Percentiles rank a stretch among this genome's conserved stretches.
phyloP scores from a whole-genome alignment of 257 asterid species.

The Ocimum tenuiflorum region DNA sequence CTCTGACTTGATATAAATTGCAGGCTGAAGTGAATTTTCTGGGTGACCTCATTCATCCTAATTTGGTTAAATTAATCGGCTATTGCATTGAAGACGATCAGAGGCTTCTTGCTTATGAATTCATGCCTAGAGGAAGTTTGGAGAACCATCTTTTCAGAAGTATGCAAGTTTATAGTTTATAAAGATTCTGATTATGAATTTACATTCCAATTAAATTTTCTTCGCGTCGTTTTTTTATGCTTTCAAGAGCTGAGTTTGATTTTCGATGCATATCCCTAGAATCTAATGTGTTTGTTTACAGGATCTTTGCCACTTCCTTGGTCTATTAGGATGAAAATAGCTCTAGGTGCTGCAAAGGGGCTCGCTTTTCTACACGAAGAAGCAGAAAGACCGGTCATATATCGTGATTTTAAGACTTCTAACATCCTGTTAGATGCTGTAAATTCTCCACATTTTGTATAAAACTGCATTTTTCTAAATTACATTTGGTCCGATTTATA shows the following conservation, averaged over 20 bases:
- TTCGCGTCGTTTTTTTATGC: background rate
- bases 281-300: slow-evolving; percentile 27
- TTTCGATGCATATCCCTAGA: background rate
- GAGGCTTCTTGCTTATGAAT: slow-evolving; percentile 87
- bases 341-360: slow-evolving; percentile 94
- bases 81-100: slow-evolving; percentile 97
- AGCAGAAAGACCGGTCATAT: slow-evolving; percentile 91
- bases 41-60: slow-evolving; percentile 86
- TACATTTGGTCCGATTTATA: background rate
- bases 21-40: slow-evolving; percentile 96
- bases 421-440: slow-evolving; percentile 92
- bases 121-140: slow-evolving; percentile 99
- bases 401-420: slow-evolving; percentile 97
- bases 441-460: slow-evolving; percentile 25
- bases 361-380: slow-evolving; percentile 95
- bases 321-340: slow-evolving; percentile 96
- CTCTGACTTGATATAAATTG: slow-evolving; percentile 27
- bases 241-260: background rate
- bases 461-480: background rate
- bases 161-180: slow-evolving; percentile 12
- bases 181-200: background rate
- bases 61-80: slow-evolving; percentile 88
- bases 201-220: background rate
- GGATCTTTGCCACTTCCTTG: slow-evolving; percentile 97
- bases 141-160: slow-evolving; percentile 96